phyloP scores from a whole-genome alignment of 805 yeast genomes.

The Metschnikowia peoriensis region DNA sequence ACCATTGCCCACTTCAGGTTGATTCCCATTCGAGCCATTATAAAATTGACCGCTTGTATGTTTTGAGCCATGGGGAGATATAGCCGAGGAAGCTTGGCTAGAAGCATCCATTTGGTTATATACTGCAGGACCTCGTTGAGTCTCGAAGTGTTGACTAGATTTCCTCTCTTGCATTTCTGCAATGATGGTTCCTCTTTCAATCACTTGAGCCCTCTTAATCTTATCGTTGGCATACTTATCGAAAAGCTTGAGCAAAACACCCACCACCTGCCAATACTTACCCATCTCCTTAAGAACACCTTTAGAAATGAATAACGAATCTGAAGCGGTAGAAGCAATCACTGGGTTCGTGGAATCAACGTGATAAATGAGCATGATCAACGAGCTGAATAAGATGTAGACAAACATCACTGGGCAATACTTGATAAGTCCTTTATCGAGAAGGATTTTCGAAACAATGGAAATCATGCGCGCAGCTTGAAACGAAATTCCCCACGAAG shows the following conservation, averaged over 20 bases:
- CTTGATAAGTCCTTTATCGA: conserved; percentile 47
- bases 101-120: background rate
- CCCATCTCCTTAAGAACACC: conserved; percentile 39
- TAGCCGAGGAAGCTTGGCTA: conserved; percentile 2
- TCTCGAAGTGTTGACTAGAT: conserved; percentile 14
- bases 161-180: conserved; percentile 40
- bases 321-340: conserved; percentile 43
- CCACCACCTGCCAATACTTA: conserved; percentile 39
- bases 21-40: background rate
- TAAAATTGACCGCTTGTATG: background rate
- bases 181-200: conserved; percentile 36
- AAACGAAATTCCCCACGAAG: conserved; percentile 80
- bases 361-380: conserved; percentile 72
- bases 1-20: background rate
- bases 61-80: conserved; percentile 9
- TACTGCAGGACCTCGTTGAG: background rate
- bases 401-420: conserved; percentile 59
- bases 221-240: conserved; percentile 44
- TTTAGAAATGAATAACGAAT: conserved; percentile 37
- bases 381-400: conserved; percentile 60
- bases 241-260: conserved; percentile 34
- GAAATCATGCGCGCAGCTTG: conserved; percentile 79
- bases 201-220: conserved; percentile 39
- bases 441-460: conserved; percentile 55
- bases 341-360: conserved; percentile 44